Base-by-base conservation (phyloP, 139 green algal species). In the Trebouxia sp. region DNA sequence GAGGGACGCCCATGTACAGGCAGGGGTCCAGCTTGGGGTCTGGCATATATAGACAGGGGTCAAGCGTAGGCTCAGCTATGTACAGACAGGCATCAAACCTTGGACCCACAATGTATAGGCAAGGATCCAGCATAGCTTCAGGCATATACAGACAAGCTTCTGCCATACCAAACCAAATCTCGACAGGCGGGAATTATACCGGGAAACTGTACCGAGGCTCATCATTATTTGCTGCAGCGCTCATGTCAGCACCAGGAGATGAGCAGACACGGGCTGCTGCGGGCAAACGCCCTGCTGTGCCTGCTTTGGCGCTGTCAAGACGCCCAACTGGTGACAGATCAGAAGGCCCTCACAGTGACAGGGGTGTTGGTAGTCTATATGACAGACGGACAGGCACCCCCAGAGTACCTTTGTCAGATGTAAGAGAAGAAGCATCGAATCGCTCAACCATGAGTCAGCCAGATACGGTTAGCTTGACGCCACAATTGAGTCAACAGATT, bases 301-400 rank as follows among this genome's bases (percentile, higher is more conserved):
- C 62, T 72, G 62, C 35, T 35, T 35, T 72, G 17, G 11, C 35
- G 14, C 37, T 72, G 32, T 45, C 62, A 45, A 32, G 11, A 35
- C 15, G 32, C 3, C 9, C 35, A 1, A 72, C 10, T 45, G 62
- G 62, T 3, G 62, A 72, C 62, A 72, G 62, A 41, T 35, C 43
- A 35, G 9, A 39, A 45, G 62, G 32, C 15, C 62, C 62, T 72
- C 62, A 17, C 62, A 72, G 62, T 45, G 62, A 72, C 62, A 72
- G 62, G 62, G 62, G 62, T 30, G 62, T 72, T 72, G 62, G 62
- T 72, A 72, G 62, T 37, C 20, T 72, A 43, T 72, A 45, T 72
- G 62, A 72, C 1, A 72, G 32, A 35, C 42, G 62, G 62, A 72
- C 32, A 45, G 62, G 35, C 15, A 72, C 62, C 15, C 62, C 62